These are phyloP conservation scores for Calvatia gigantea DNA, from an alignment of 768 basidiomycete species.

Conservation along the genomic window DNA sequence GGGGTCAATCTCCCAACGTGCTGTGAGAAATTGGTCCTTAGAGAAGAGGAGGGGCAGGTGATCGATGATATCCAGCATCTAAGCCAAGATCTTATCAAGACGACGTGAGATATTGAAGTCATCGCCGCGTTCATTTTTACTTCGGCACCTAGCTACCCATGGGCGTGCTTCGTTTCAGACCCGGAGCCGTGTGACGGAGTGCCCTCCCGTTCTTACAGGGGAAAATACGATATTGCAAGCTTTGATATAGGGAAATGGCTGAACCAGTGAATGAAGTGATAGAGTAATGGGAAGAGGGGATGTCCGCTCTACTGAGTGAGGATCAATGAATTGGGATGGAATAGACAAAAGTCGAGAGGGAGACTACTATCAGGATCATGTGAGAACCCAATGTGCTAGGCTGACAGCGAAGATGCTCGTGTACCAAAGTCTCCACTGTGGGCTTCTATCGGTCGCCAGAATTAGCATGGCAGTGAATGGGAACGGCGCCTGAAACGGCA, in stretches of 20 bases:
- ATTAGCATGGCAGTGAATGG: too few relatives aligned
- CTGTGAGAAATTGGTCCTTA: background rate
- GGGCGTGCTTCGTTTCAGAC: background rate
- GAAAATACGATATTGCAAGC: too few relatives aligned
- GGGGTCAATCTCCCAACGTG: background rate
- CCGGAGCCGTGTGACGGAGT: background rate
- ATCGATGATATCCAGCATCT: background rate
- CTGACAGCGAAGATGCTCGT: too few relatives aligned
- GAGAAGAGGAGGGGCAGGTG: background rate
- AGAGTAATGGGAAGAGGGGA: background rate
- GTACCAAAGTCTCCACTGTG: too few relatives aligned
- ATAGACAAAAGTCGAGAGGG: too few relatives aligned
- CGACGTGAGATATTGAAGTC: background rate
- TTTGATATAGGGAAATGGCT: too few relatives aligned
- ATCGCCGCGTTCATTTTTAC: background rate
- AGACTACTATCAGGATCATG: too few relatives aligned
- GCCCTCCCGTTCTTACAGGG: background rate
- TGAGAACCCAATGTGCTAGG: too few relatives aligned
- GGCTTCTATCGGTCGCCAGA: too few relatives aligned
- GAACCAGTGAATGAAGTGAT: background rate
- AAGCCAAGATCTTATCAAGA: background rate
- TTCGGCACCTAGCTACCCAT: background rate
- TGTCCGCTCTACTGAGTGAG: too few relatives aligned
- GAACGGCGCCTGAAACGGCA: too few relatives aligned
- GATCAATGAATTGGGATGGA: too few relatives aligned